These are phyloP conservation scores for Clarkia xantiana DNA, from an alignment of 345 rosid genomes.

Conservation along the genomic window DNA sequence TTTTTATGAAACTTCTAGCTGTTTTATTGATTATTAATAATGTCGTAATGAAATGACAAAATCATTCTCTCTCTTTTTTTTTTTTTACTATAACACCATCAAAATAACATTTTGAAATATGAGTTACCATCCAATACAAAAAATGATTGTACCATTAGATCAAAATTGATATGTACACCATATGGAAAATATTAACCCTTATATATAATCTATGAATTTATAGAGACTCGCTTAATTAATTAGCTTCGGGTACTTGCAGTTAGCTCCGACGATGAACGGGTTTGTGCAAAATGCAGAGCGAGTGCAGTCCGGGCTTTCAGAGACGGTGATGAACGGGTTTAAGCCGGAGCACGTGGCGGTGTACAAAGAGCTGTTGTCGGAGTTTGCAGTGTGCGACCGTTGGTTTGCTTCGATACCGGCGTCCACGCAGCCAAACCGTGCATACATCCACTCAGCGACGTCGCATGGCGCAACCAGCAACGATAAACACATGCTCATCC, in stretches of 20 bases:
- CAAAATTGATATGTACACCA: too few relatives aligned
- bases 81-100: too few relatives aligned
- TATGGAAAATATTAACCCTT: too few relatives aligned
- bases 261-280: slow-evolving; percentile 17
- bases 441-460: slow-evolving; percentile 12
- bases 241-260: slow-evolving; percentile 21
- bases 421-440: slow-evolving; percentile 12
- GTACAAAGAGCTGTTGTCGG: slow-evolving; percentile 9
- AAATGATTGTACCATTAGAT: too few relatives aligned
- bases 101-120: too few relatives aligned
- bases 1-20: too few relatives aligned
- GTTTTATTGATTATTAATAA: too few relatives aligned
- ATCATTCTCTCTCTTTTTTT: too few relatives aligned
- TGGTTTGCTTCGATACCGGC: slow-evolving; percentile 10
- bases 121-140: too few relatives aligned
- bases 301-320: slow-evolving; percentile 4
- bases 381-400: slow-evolving; percentile 12
- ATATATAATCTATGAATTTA: too few relatives aligned
- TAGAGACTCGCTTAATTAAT: too few relatives aligned
- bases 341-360: slow-evolving; percentile 5
- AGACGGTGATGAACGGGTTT: slow-evolving; percentile 13
- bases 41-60: too few relatives aligned
- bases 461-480: slow-evolving; percentile 13
- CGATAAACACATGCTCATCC: slow-evolving; percentile 6
- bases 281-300: slow-evolving; percentile 11